Conservation (phyloP, 306 rosid genomes). For the Hylodesmum podocarpum region DNA sequence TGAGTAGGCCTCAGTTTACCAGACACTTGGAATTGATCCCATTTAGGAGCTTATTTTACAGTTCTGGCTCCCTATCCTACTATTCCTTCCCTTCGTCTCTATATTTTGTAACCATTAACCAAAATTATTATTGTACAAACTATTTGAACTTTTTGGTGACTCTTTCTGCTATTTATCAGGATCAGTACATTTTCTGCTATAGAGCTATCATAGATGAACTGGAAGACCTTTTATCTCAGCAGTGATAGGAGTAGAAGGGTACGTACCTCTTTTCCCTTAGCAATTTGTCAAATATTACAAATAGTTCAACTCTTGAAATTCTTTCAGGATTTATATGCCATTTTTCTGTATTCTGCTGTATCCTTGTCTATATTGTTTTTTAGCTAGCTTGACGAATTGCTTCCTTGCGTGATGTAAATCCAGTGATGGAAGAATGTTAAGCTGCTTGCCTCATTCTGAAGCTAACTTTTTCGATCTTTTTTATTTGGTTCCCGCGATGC, state of each 20-base stretch:
- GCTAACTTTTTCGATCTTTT: conserved; percentile 17
- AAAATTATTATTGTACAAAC: not conserved
- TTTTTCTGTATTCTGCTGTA: conserved; percentile 1
- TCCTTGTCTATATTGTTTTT: not conserved
- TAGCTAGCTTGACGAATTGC: conserved; percentile 19
- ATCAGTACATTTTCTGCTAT: conserved; percentile 67
- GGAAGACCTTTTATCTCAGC: conserved; percentile 66
- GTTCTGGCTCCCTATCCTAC: not conserved
- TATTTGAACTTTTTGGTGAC: conserved; percentile 13
- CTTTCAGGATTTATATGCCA: not conserved
- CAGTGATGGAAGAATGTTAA: conserved; percentile 32
- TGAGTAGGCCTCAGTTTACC: not conserved
- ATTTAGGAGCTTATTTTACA: not conserved
- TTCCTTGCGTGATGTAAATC: conserved; percentile 22
- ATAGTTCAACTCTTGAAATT: conserved; percentile 15
- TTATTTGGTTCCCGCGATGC: conserved; percentile 26
- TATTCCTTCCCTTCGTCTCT: not conserved
- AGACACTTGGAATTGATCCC: not conserved
- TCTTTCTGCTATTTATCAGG: conserved; percentile 40
- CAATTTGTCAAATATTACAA: conserved; percentile 10
- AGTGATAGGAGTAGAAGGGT: conserved; percentile 42
- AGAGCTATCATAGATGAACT: conserved; percentile 60
- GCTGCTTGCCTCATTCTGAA: conserved; percentile 32
- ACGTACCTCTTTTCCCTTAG: conserved; percentile 12
- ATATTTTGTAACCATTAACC: not conserved